Percentiles rank a stretch among this genome's conserved stretches.
These are phyloP conservation scores for Arthroderma sp. DNA, from an alignment of 2,329 filamentous ascomycete genomes.

Conservation along the genomic window DNA sequence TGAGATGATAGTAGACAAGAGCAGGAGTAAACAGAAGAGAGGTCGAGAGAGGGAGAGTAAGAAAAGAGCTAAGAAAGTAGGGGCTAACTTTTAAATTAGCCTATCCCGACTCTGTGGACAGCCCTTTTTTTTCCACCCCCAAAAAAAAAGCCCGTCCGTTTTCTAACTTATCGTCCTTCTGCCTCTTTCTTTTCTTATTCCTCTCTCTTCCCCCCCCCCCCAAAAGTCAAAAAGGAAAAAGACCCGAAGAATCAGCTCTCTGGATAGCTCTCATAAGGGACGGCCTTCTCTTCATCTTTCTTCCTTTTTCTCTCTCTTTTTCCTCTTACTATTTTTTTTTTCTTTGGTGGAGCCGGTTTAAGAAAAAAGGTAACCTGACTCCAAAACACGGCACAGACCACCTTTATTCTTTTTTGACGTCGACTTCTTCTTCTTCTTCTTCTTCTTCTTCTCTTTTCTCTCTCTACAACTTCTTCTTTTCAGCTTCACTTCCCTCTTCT, in stretches of 20 bases:
- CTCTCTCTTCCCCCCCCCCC: not conserved
- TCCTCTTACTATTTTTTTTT: not conserved
- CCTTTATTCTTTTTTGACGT: not conserved
- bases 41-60: not conserved
- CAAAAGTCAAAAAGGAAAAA: not conserved
- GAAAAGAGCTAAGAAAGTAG: not conserved
- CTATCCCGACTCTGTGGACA: conserved; percentile 3
- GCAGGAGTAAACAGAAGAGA: not conserved
- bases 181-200: not conserved
- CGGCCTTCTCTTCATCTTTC: not conserved
- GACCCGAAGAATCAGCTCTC: not conserved
- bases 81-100: conserved; percentile 4
- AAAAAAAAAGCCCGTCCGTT: not conserved
- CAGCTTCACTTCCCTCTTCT: not conserved
- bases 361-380: not conserved
- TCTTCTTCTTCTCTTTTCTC: not conserved
- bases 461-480: not conserved
- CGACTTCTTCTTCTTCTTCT: not conserved
- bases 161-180: not conserved
- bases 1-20: not conserved
- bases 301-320: too few relatives aligned
- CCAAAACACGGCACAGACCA: conserved; percentile 5
- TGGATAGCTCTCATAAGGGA: too few relatives aligned
- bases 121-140: not conserved
- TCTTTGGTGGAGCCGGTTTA: not conserved